A percentile compares a stretch with the other conserved stretches of the same genome.
phyloP scores from a whole-genome alignment of 768 basidiomycete genomes.

The Pleurotus tuoliensis region DNA sequence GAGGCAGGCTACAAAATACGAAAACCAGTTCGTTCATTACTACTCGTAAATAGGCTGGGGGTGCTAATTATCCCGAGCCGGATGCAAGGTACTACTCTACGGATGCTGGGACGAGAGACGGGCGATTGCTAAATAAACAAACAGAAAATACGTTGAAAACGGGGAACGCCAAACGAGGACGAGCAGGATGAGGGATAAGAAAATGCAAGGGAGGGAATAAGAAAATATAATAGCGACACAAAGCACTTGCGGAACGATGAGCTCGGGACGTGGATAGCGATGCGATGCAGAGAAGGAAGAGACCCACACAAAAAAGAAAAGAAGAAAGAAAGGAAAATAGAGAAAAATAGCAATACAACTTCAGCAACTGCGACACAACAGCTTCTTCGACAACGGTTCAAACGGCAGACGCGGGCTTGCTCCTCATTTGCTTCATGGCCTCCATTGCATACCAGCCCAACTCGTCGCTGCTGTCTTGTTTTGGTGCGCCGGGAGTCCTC shows the following conservation, averaged over 20 bases:
- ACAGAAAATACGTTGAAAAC: not conserved
- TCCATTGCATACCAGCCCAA: conserved; percentile 12
- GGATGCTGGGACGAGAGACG: not conserved
- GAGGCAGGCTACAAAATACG: not conserved
- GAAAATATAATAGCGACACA: not conserved
- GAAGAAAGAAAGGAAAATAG: not conserved
- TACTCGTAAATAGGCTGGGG: not conserved
- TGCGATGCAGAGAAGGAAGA: not conserved
- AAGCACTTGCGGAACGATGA: not conserved
- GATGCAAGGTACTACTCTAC: conserved; percentile 3
- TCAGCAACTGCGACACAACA: no score
- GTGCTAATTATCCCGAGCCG: not conserved
- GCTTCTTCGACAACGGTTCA: not conserved
- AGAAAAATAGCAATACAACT: no score
- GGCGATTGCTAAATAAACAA: not conserved
- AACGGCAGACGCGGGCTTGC: conserved; percentile 13
- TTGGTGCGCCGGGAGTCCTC: conserved; percentile 3
- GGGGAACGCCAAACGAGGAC: not conserved
- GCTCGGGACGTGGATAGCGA: not conserved
- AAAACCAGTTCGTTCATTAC: conserved; percentile 8
- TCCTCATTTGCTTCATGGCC: conserved; percentile 9
- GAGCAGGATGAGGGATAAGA: not conserved
- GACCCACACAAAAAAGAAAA: not conserved
- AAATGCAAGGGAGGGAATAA: not conserved
- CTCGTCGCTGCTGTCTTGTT: conserved; percentile 7